Evolutionary conservation across 495 filamentous ascomycete genomes (phyloP), one percentile per base, ranked within the genome.

Genomic region (Clavariopsis aquatica): DNA sequence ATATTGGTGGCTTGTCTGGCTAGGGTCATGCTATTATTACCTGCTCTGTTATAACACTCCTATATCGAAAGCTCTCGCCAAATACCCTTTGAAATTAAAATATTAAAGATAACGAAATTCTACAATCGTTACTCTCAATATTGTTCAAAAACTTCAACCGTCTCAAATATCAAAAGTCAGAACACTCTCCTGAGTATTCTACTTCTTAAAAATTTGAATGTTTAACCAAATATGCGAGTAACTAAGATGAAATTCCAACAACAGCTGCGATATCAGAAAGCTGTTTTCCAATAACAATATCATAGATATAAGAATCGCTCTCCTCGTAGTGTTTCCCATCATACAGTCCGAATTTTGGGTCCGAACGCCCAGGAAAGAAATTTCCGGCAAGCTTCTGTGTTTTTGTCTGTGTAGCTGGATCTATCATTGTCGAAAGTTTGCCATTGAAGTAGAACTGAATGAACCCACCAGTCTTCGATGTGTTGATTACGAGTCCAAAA

Each of bases 261-360:
- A 51, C 47, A 51, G 3, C 19, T 23, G 47, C 19, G n/a, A 51
- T 51, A 51, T 51, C 47, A 4, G 20, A 24, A 3, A 51, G 15
- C 6, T 23, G 12, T 9, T 17, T 51, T 17, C 47, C 47, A 23
- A 51, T 51, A 4, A 51, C 47, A 51, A 51, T 22, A 28, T 51
- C 47, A 51, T 51, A 51, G 20, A 51, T 28, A 9, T 28, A 51
- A 9, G 47, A 51, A 51, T 51, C 47, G 26, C 47, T 9, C 20
- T 13, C 8, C 47, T 51, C n/a, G 47, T 9, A 51, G 47, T 51
- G 5, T 22, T 24, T 17, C 19, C 47, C 47, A 51, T 51, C 47
- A 51, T 51, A 51, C n/a, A 51, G 26, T 6, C 47, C 47, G 26
- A 51, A 51, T 22, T 51, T 51, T 28, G 47, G 47, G n/a, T 51